Evolutionary conservation across 2,329 filamentous ascomycete species (phyloP), one percentile per base, ranked within the genome.

Genomic region (Fusarium temperatum): DNA sequence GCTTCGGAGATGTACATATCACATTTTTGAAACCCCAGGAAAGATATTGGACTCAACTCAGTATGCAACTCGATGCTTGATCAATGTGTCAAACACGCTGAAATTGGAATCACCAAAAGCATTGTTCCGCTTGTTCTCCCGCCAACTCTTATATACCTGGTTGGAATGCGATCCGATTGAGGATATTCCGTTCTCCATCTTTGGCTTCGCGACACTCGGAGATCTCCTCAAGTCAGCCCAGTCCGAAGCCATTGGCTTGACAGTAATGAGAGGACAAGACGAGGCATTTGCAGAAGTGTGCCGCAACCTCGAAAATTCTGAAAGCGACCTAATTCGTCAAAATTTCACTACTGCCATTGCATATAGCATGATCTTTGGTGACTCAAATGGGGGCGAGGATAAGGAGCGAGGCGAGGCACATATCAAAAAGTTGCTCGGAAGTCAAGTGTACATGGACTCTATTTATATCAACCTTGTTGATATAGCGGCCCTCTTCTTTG

Each of bases 91-190:
- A 8, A 83, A 81, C 18, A 86, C 88, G 1, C 87, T 98, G 39
- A 83, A 87, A 0, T 87, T 98, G 28, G 82, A 87, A 30, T 89
- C 90, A 50, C 87, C 94, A 0, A 89, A 87, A 75, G 88, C 92
- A 39, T 84, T 99, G 2, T 98, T 99, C 79, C 85, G 86, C 11
- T 85, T 98, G 1, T 99, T 98, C 79, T 91, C 94, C 12, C 91
- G 95, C 5, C 96, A 99, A 78, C 87, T 99, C 12, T 85, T 98
- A 7, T 98, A 94, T 79, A 98, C 95, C 0, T 99, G 95, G 96
- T 89, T 97, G 8, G 90, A 94, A 70, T 84, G 84, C 2, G 89
- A 92, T 66, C 83, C 84, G 3, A 84, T 98, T 13, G 85, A 88
- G n/a, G 86, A 90, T 8, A 93, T 99, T 55, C 96, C 96, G 0